Evolutionary conservation across 148 eudicot species (phyloP), one percentile per base, ranked within the genome.

Genomic region (Camellia japonica): DNA sequence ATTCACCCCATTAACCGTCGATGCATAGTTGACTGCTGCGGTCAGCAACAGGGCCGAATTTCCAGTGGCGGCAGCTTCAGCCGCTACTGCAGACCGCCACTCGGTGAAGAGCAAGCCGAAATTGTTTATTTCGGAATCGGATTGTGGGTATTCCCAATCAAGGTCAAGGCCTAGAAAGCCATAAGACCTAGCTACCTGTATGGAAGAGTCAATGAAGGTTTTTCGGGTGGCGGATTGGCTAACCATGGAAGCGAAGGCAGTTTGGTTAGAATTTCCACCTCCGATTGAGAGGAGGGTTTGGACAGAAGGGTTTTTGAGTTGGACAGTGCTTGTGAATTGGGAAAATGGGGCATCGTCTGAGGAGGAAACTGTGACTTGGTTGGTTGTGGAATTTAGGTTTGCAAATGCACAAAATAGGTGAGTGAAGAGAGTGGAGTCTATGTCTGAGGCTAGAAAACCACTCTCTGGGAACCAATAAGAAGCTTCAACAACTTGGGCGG

Each of bases 321-420:
- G 79, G 77, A 92, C 84, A 0, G 84, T 83, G 18, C 54, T 71
- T 7, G 93, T 83, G 89, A 92, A 92, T 23, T 68, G 59, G 0
- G 87, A 18, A 71, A 87, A 85, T 41, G 75, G 2, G 59, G 62
- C 80, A 55, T 51, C 2, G 6, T 85, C 61, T 47, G 83, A 74
- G 19, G 88, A 11, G 19, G 91, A 52, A 54, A 91, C 66, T 0
- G 80, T 78, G 78, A 88, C 65, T 43, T 78, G 87, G 61, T 80
- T 42, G 23, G 90, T 86, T 18, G 65, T 23, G 30, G 84, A 51
- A 65, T 91, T 60, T 18, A 93, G 84, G 43, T 74, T 30, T 4
- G 93, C 94, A 43, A 93, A 93, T 54, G 94, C 94, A 68, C 89
- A 91, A 46, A 93, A 87, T 71, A 93, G 87, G 67, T 91, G 94